Evolutionary conservation across 2,329 filamentous ascomycete genomes (phyloP).

Genomic region (Colletotrichum sp.): DNA sequence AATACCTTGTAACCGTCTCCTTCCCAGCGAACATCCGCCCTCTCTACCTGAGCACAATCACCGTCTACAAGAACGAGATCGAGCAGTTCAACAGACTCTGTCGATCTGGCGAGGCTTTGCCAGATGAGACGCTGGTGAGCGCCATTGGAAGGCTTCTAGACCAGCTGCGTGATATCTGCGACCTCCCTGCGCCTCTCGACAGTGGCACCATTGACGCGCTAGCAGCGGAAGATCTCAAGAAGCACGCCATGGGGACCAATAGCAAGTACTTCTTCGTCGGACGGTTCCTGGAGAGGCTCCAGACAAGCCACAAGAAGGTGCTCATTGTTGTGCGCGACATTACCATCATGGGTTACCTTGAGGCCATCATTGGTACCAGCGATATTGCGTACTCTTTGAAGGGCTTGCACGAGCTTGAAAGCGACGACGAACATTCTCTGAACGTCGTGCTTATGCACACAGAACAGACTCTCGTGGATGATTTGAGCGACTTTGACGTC

Average conservation of each 20-base stretch:
- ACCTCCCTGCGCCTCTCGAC: conserved; percentile 59
- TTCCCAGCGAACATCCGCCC: conserved; percentile 58
- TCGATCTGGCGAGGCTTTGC: conserved; percentile 1
- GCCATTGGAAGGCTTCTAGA: conserved; percentile 57
- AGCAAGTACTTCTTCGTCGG: conserved; percentile 65
- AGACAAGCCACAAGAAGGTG: conserved; percentile 49
- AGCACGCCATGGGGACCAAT: conserved; percentile 61
- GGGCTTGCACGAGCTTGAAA: conserved; percentile 36
- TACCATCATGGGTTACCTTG: conserved; percentile 56
- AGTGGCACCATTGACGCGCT: conserved; percentile 45
- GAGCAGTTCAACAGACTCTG: conserved; percentile 43
- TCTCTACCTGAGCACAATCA: conserved; percentile 56
- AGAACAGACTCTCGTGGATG: conserved; percentile 36
- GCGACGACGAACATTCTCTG: conserved; percentile 32
- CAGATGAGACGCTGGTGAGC: conserved; percentile 37
- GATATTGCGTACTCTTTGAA: conserved; percentile 38
- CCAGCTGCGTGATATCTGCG: conserved; percentile 58
- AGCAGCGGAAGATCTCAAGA: conserved; percentile 48
- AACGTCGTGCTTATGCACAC: conserved; percentile 49
- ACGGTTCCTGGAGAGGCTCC: conserved; percentile 55
- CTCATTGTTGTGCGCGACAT: conserved; percentile 59
- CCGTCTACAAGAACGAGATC: conserved; percentile 47
- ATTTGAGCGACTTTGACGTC: conserved; percentile 49
- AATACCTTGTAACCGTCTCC: conserved; percentile 62
- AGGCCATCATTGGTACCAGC: conserved; percentile 49